These are phyloP conservation scores for Pichia deserticola DNA, from an alignment of 805 yeast genomes.

Conservation along the genomic window DNA sequence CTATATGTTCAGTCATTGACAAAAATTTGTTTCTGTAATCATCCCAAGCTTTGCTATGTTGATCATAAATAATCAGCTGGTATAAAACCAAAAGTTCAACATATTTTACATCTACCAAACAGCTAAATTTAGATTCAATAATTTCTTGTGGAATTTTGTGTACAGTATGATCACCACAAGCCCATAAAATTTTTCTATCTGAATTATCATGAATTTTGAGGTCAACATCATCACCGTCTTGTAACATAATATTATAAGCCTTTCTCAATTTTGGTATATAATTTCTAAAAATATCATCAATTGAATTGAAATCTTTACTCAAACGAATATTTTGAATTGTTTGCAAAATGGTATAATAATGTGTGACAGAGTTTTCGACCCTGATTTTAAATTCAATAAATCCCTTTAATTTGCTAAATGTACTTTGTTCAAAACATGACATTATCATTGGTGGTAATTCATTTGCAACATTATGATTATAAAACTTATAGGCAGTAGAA, in stretches of 20 bases:
- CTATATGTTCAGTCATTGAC: constrained; percentile 1
- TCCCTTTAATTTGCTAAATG: constrained; percentile 61
- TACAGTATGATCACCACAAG: constrained; percentile 34
- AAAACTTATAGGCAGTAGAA: constrained; percentile 39
- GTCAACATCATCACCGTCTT: constrained; percentile 21
- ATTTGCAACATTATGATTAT: constrained; percentile 39
- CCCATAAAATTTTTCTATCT: constrained; percentile 49
- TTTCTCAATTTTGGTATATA: constrained; percentile 12
- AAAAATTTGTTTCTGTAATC: constrained; percentile 15
- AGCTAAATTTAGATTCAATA: constrained; percentile 18
- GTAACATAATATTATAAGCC: constrained; percentile 14
- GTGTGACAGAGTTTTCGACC: constrained; percentile 42
- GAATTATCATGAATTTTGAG: constrained; percentile 47
- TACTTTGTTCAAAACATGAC: constrained; percentile 48
- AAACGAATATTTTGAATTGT: constrained; percentile 30
- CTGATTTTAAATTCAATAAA: constrained; percentile 54
- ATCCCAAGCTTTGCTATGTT: constrained; percentile 21
- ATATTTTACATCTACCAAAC: constrained; percentile 18
- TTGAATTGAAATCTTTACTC: constrained; percentile 15
- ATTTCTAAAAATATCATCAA: neutral
- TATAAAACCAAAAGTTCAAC: constrained; percentile 31
- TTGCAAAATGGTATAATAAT: constrained; percentile 31
- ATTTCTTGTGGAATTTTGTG: constrained; percentile 14
- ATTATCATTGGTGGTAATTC: constrained; percentile 44
- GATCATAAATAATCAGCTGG: constrained; percentile 33